Evolutionary conservation across 441 rosid genomes (phyloP), one percentile per base, ranked within the genome.

Genomic region (Arabidopsis lyrata): DNA sequence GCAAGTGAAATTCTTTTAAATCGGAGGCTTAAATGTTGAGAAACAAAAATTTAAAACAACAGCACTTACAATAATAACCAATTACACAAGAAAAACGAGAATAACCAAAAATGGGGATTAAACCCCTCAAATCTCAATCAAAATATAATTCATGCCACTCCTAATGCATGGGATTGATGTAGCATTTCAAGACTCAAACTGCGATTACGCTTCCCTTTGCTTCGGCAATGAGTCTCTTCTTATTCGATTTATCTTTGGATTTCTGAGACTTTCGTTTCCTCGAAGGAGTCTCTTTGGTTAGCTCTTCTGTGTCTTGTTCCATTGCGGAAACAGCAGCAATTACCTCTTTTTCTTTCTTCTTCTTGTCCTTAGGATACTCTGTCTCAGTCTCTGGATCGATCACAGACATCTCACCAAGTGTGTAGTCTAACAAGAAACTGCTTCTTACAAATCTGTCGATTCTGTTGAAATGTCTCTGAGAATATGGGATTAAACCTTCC

Each of bases 401-500:
- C 41, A 90, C 96, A 13, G 92, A 87, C 98, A 95, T 91, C 81
- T 91, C 90, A 2, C 81, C 78, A 54, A 95, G 86, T 22, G 89
- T 89, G 74, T 95, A 95, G 76, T 95, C 97, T 81, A 95, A 77
- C 85, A 91, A 79, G 80, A 81, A 89, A 24, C 97, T 91, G 86
- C 97, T 95, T 77, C 97, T 86, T 6, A 86, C 89, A 22, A 89
- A 90, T 73, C 98, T 84, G 79, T 95, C 99, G 62, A 95, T 77
- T 83, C 99, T 88, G 80, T 77, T 84, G 83, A 86, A 92, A 80
- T 95, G 98, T 81, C 98, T 88, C 80, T 88, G 93, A 8, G 96
- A 83, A 85, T 91, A 95, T 45, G 97, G 98, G 44, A 89, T 87
- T n/a, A 91, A 85, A 60, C 95, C 98, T 83, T 95, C 99, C 29